Evolutionary conservation across 371 early-diverging fungal species (phyloP).

Genomic region (Encephalitozoon intestinalis): DNA sequence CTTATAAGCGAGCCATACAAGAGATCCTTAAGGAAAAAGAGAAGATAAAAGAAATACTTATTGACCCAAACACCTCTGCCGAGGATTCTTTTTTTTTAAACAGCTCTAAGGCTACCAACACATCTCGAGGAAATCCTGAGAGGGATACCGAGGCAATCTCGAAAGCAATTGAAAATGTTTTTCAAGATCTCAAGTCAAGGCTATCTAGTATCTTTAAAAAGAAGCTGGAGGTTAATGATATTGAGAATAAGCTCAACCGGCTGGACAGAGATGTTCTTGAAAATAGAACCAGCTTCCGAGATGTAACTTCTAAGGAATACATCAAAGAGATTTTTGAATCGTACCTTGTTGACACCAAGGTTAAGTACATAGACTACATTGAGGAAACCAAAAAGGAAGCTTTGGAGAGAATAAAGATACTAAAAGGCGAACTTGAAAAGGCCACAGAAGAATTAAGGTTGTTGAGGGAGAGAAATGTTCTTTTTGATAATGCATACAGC

Average conservation of each 20-base stretch:
- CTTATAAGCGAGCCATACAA: conserved; percentile 45
- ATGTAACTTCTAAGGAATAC: conserved; percentile 33
- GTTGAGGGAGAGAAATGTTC: background rate
- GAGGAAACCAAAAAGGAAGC: conserved; percentile 12
- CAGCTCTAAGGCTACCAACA: background rate
- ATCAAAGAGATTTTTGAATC: conserved; percentile 46
- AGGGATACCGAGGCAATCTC: background rate
- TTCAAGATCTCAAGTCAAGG: conserved; percentile 3
- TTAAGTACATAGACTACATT: background rate
- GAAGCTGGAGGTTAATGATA: conserved; percentile 5
- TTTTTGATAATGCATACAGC: background rate
- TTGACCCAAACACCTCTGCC: background rate
- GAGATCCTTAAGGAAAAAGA: conserved; percentile 20
- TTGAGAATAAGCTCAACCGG: conserved; percentile 21
- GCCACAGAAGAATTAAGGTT: background rate
- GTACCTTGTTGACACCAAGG: conserved; percentile 26
- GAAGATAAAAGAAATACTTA: background rate
- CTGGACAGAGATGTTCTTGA: conserved; percentile 37
- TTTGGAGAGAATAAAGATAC: background rate
- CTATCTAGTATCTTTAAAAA: conserved; percentile 28
- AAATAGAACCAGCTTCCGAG: background rate
- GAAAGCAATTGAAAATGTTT: background rate
- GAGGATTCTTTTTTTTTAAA: conserved; percentile 15
- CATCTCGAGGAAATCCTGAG: background rate
- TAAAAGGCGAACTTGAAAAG: background rate